Base-by-base conservation (phyloP, 2,329 filamentous ascomycete genomes). In the Colletotrichum lentis region DNA sequence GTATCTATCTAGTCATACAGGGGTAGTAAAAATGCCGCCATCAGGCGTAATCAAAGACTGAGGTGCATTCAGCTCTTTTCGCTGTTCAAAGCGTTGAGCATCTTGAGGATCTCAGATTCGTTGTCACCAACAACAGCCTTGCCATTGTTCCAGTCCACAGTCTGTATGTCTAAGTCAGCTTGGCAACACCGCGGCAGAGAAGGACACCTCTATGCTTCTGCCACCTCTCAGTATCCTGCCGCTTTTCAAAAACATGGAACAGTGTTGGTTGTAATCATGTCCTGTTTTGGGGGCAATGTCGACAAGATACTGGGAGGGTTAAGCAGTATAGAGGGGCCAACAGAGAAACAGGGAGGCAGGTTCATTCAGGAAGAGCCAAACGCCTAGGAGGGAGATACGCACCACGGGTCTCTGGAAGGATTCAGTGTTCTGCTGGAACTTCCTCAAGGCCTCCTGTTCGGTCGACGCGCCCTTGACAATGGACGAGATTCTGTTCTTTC, bases 111-210 rank as follows among this genome's bases (percentile, higher is more conserved):
- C 81, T 95, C 91, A 18, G 93, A 97, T 82, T 97, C 90, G 71
- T 91, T 90, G 58, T 92, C 92, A 22, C 93, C 92, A 31, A 88
- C 82, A 81, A 91, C 83, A 54, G 90, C 95, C 78, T 89, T 91
- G 71, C 94, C 96, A 78, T 95, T 94, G 77, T 91, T 93, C 96
- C 96, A 98, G 78, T 98, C 95, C 60, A 98, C 95, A 67, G 91
- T 81, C 86, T 85, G 71, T 35, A 43, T 24, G 46, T 41, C 46
- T 58, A 20, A 20, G 44, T 71, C 57, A 71, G 68, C 24, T 31
- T 31, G 8, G 27, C 27, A 8, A 31, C 27, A 31, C 27, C 7
- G 7, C 27, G 7, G 27, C 27, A 31, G 27, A 31, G 27, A 31
- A 31, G 27, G 7, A 8, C 8, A 31, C 7, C 27, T 31, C 27